Percentiles rank a stretch among this genome's conserved stretches.
Conservation (phyloP, 2,329 filamentous ascomycete genomes). For the Arthrobotrys sinensis region DNA sequence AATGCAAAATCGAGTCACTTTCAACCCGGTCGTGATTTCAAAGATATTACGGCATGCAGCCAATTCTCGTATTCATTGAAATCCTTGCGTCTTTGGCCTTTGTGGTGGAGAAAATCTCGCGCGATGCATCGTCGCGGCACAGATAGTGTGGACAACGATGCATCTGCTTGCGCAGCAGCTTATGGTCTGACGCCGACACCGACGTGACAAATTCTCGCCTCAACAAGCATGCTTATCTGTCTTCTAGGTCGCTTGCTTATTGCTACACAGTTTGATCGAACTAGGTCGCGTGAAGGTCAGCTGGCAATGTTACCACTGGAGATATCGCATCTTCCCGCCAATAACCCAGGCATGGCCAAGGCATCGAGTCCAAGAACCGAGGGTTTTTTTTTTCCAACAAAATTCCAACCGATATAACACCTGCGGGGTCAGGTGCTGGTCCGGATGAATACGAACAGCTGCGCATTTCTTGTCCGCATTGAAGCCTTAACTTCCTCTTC, state of each 20-base stretch:
- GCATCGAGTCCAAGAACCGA: not conserved
- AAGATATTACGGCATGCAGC: not conserved
- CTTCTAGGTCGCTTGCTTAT: not conserved
- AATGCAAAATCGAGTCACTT: not conserved
- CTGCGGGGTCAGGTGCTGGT: not conserved
- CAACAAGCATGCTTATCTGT: too few species aligned
- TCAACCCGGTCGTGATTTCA: not conserved
- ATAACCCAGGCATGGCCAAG: not conserved
- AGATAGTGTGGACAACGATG: not conserved
- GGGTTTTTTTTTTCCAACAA: not conserved
- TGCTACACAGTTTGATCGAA: not conserved
- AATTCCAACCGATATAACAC: not conserved
- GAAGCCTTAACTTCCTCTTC: not conserved
- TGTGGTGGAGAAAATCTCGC: not conserved
- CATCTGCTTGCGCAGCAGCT: not conserved
- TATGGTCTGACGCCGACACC: not conserved
- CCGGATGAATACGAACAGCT: slow-evolving; percentile 3
- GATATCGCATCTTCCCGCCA: not conserved
- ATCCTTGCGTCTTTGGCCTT: too few species aligned
- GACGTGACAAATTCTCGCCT: not conserved
- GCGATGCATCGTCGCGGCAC: slow-evolving; percentile 2
- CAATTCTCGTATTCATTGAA: not conserved
- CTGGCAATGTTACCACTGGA: not conserved
- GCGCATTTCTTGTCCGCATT: not conserved
- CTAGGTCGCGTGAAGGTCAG: slow-evolving; percentile 5